Evolutionary conservation across 2,329 filamentous ascomycete genomes (phyloP), one percentile per base, ranked within the genome.

Genomic region (Arachnomyces sp.): DNA sequence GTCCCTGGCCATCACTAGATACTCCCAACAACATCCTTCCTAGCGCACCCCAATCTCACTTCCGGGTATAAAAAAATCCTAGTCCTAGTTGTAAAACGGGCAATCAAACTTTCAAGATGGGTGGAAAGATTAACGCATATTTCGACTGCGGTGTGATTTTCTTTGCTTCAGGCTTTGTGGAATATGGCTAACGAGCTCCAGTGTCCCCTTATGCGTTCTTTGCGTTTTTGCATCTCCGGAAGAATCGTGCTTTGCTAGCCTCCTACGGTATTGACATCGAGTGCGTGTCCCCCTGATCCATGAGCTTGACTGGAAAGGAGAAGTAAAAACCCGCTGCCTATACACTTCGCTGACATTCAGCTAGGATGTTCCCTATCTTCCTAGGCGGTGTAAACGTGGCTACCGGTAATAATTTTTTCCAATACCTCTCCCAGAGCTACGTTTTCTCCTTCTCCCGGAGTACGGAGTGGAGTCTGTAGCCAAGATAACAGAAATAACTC

Each of bases 321-420:
- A 9, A 5, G 20, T 25, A 9, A 9, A 9, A 25, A 5, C 9
- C 15, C 28, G 13, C 17, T 39, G 18, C n/a, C 5, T 37, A 38
- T 15, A n/a, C 7, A 25, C 20, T 36, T 17, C 14, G 15, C 20
- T 25, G 20, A 25, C 20, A 16, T 16, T 40, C 18, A 7, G n/a
- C 42, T 46, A 85, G 81, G 37, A 75, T 84, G 50, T 72, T 82
- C 47, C 85, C 85, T 11, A 71, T 88, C 38, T 81, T 89, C 54
- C 69, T 90, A 11, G 79, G 77, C 17, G 81, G 72, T 34, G 76
- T 85, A 54, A 83, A 80, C 54, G 65, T 68, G 28, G 70, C 66
- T 14, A 73, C 73, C 33, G 76, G 76, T 79, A 61, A 42, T 58
- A 8, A 29, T 11, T 25, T n/a, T 38, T 28, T 25, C 12, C 34